phyloP scores from a whole-genome alignment of 306 rosid species.

The Ceratonia siliqua region DNA sequence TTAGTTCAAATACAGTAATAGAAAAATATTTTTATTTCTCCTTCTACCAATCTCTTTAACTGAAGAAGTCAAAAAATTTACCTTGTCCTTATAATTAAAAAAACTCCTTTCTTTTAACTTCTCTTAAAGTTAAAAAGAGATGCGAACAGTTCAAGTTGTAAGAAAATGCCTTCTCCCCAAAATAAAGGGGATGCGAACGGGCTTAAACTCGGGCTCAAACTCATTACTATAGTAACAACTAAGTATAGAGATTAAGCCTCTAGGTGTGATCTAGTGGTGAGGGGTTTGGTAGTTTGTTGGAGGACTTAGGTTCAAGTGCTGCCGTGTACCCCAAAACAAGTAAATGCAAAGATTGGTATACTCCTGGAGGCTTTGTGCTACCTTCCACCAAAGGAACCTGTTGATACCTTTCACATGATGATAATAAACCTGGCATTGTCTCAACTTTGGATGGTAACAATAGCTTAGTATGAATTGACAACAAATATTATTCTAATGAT shows the following conservation, averaged over 20 bases:
- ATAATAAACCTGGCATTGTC: background rate
- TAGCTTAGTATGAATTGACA: background rate
- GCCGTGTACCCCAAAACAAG: background rate
- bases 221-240: conserved; percentile 9
- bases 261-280: background rate
- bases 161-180: too few relatives aligned
- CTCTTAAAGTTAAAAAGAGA: too few relatives aligned
- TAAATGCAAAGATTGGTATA: conserved; percentile 1
- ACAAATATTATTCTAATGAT: too few relatives aligned
- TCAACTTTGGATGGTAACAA: background rate
- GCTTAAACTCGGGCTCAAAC: background rate
- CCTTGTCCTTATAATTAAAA: too few relatives aligned
- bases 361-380: background rate
- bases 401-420: too few relatives aligned
- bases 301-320: background rate
- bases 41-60: too few relatives aligned
- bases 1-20: too few relatives aligned
- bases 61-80: too few relatives aligned
- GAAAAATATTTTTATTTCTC: too few relatives aligned
- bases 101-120: too few relatives aligned
- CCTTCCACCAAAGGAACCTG: background rate
- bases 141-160: too few relatives aligned
- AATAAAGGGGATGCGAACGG: too few relatives aligned
- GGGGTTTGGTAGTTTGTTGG: background rate
- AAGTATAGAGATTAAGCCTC: background rate